Base-by-base conservation (phyloP, 2,329 filamentous ascomycete species). In the Alternaria gaisen region DNA sequence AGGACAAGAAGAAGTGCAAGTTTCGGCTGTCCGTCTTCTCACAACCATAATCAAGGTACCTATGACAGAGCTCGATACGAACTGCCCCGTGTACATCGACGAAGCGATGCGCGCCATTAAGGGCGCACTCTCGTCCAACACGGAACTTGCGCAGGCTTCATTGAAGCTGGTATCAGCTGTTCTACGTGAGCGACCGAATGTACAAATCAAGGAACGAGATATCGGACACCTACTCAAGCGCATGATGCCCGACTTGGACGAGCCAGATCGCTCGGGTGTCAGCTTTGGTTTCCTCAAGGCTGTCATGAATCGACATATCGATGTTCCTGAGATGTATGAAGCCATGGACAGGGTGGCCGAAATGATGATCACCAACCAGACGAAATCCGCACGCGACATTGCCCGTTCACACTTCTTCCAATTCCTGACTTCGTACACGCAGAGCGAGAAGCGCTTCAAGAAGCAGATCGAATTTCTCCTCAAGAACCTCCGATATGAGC, bases 361-460 rank as follows among this genome's bases (percentile, higher is more conserved):
- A 4, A 91, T 97, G 77, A 98, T 98, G 94, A 91, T 99, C 58
- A 97, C 91, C 44, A 98, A 98, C 74, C 92, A 97, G 64, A 94
- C 96, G 69, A 91, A 91, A 69, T 89, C 91, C 66, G 94, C 94
- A 3, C 88, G 95, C 53, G 93, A 97, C 76, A 84, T 97, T 38
- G 94, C 94, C 14, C 87, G 95, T 58, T 93, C 93, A 20, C 91
- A 93, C 14, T 99, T 96, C 79, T 91, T 97, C 78, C 93, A 97
- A 68, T 99, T 99, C 80, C 83, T 99, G 57, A 88, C 94, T 67
- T 93, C 97, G 55, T 99, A 97, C 73, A 94, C 95, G 0, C 95
- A 98, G 77, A 93, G 91, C 72, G 94, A 93, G 79, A 91, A 89
- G 64, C 87, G 95, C 14, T 96, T 95, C 89, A 86, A 87, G 40